These are phyloP conservation scores for Chrysoporthe puriensis DNA, from an alignment of 2,329 filamentous ascomycete genomes.

Conservation along the genomic window DNA sequence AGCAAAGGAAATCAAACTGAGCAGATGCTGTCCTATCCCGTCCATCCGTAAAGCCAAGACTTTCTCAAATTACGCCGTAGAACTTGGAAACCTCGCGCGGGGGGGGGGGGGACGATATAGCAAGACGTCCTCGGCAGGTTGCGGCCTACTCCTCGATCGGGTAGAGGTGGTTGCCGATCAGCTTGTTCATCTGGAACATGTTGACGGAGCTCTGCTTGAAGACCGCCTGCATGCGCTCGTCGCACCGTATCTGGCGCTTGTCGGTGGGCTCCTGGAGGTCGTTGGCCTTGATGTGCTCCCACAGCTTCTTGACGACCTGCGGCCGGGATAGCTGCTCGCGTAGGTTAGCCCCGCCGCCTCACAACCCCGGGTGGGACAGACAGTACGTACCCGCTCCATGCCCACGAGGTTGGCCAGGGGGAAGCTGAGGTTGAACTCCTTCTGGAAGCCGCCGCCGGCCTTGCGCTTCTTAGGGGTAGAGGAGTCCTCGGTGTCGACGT, in stretches of 20 bases:
- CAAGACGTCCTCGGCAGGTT: not conserved
- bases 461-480: constrained; percentile 72
- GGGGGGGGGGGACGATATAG: not conserved
- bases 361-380: not conserved
- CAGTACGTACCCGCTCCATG: constrained; percentile 62
- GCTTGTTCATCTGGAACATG: constrained; percentile 99
- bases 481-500: constrained; percentile 65
- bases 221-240: constrained; percentile 86
- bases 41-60: constrained; percentile 12
- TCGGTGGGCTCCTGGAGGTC: constrained; percentile 89
- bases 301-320: constrained; percentile 94
- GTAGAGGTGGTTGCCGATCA: constrained; percentile 87
- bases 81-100: not conserved
- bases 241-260: constrained; percentile 90
- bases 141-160: constrained; percentile 67
- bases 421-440: constrained; percentile 75
- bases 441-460: constrained; percentile 91
- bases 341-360: constrained; percentile 31
- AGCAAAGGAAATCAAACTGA: not conserved
- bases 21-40: constrained; percentile 9
- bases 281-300: constrained; percentile 90
- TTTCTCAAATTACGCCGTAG: constrained; percentile 7
- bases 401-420: constrained; percentile 72
- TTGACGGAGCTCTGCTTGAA: constrained; percentile 91
- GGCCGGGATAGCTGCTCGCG: constrained; percentile 77